Conservation (phyloP, 2,329 filamentous ascomycete genomes). For the Fusarium tuaranense region DNA sequence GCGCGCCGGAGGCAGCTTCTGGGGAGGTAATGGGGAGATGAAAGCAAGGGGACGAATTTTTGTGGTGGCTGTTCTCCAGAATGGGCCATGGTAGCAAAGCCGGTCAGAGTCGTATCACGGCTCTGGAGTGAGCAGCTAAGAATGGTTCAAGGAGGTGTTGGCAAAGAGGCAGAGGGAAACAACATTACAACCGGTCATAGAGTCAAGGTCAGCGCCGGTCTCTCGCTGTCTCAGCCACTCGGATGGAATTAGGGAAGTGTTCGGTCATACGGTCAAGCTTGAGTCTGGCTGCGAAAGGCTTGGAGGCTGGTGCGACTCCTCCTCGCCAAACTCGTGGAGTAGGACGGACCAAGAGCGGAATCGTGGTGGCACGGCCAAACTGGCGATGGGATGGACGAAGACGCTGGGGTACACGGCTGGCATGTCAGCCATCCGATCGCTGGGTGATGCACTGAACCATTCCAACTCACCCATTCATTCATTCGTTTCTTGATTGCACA, state of each 20-base stretch:
- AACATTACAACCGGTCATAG: slow-evolving; percentile 12
- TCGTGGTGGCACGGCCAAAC: slow-evolving; percentile 1
- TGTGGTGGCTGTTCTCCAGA: slow-evolving; percentile 16
- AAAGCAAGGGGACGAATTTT: slow-evolving; percentile 5
- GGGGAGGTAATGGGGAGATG: slow-evolving; percentile 48
- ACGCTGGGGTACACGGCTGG: slow-evolving; percentile 11
- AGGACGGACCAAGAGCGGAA: background rate
- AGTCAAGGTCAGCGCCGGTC: slow-evolving; percentile 31
- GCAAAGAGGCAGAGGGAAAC: slow-evolving; percentile 9
- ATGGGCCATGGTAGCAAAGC: background rate
- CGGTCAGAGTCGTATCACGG: background rate
- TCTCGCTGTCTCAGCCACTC: slow-evolving; percentile 10
- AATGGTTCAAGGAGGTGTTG: slow-evolving; percentile 7
- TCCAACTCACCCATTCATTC: slow-evolving; percentile 25
- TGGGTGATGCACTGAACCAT: slow-evolving; percentile 11
- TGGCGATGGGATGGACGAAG: slow-evolving; percentile 1
- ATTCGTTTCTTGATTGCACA: slow-evolving; percentile 35
- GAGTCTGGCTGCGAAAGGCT: background rate
- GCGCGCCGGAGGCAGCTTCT: slow-evolving; percentile 48
- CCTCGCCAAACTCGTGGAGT: background rate
- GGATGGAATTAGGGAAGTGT: slow-evolving; percentile 8
- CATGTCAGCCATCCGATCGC: slow-evolving; percentile 12
- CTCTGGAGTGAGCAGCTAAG: background rate
- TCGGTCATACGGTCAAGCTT: slow-evolving; percentile 5
- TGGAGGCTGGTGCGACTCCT: background rate